A percentile compares a stretch with the other conserved stretches of the same genome.
phyloP scores from a whole-genome alignment of 75 land plant genomes.

The Larix kaempferi region DNA sequence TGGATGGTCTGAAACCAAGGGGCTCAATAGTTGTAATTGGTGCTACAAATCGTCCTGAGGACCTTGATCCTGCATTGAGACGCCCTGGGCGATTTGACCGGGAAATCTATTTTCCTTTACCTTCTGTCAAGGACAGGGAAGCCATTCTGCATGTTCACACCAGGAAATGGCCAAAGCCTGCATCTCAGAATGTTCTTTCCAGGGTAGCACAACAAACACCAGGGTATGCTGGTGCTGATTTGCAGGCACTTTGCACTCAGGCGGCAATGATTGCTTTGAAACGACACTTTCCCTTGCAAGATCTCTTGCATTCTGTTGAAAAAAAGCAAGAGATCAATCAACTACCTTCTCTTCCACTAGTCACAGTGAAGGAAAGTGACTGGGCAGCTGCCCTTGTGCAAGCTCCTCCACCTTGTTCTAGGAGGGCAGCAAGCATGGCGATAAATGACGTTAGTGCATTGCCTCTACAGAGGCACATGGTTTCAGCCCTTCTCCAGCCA shows the following conservation, averaged over 20 bases:
- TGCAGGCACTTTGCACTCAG: slow-evolving; percentile 96
- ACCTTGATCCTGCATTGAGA: slow-evolving; percentile 93
- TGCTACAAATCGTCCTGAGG: slow-evolving; percentile 97
- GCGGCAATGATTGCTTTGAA: slow-evolving; percentile 82
- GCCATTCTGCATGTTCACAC: slow-evolving; percentile 86
- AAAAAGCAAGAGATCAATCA: slow-evolving; percentile 16
- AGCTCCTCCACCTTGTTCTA: slow-evolving; percentile 89
- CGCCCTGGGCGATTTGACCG: slow-evolving; percentile 97
- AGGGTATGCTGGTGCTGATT: slow-evolving; percentile 97
- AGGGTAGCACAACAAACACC: slow-evolving; percentile 64
- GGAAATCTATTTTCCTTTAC: slow-evolving; percentile 96
- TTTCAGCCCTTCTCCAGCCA: slow-evolving; percentile 64
- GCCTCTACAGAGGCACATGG: slow-evolving; percentile 63
- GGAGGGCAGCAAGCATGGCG: slow-evolving; percentile 70
- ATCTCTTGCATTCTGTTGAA: slow-evolving; percentile 50
- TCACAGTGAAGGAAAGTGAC: slow-evolving; percentile 78
- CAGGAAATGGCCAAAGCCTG: slow-evolving; percentile 68
- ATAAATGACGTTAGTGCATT: slow-evolving; percentile 53
- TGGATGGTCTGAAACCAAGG: slow-evolving; percentile 89
- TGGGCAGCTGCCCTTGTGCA: slow-evolving; percentile 79
- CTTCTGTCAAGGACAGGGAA: slow-evolving; percentile 68
- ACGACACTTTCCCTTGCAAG: slow-evolving; percentile 59
- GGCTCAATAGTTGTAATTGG: slow-evolving; percentile 97
- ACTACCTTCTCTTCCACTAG: slow-evolving; percentile 48
- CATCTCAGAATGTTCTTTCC: slow-evolving; percentile 55